Percentiles rank a stretch among this genome's conserved stretches.
These are phyloP conservation scores for Sanghuangporus baumii DNA, from an alignment of 1,284 basidiomycete genomes.

Conservation along the genomic window DNA sequence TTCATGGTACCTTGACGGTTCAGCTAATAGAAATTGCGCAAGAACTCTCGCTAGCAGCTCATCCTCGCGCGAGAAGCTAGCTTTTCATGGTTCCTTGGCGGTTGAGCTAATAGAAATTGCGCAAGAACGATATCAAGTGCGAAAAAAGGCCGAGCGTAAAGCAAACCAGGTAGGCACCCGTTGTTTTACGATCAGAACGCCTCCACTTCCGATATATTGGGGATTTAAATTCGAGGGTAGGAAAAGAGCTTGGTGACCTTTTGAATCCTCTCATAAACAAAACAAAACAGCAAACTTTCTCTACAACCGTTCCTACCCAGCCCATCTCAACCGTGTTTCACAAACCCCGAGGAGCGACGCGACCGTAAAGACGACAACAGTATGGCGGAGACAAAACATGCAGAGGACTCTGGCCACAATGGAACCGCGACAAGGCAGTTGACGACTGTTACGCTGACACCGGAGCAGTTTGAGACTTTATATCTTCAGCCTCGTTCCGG, in stretches of 20 bases:
- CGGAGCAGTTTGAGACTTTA: slow-evolving; percentile 19
- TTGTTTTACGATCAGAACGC: too few species aligned
- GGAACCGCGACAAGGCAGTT: not conserved
- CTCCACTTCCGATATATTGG: too few species aligned
- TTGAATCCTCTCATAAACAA: too few species aligned
- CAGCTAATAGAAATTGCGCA: not conserved
- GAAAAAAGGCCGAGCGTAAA: too few species aligned
- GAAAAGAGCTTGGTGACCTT: too few species aligned
- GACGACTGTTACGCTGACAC: slow-evolving; percentile 19
- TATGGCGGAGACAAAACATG: not conserved
- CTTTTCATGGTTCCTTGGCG: not conserved
- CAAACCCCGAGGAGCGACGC: not conserved
- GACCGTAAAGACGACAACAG: too few species aligned
- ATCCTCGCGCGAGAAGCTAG: not conserved
- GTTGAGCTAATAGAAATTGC: not conserved
- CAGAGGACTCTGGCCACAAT: not conserved
- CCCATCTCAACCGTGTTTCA: not conserved
- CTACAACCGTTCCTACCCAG: not conserved
- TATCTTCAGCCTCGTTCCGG: slow-evolving; percentile 17
- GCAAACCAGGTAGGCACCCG: too few species aligned
- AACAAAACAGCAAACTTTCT: too few species aligned
- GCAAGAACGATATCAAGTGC: too few species aligned
- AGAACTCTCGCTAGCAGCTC: not conserved
- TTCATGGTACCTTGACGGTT: not conserved
- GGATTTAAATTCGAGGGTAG: too few species aligned